Evolutionary conservation across 352 stramenopile genomes (phyloP).

Genomic region (Pythium rhizo-oryzae): DNA sequence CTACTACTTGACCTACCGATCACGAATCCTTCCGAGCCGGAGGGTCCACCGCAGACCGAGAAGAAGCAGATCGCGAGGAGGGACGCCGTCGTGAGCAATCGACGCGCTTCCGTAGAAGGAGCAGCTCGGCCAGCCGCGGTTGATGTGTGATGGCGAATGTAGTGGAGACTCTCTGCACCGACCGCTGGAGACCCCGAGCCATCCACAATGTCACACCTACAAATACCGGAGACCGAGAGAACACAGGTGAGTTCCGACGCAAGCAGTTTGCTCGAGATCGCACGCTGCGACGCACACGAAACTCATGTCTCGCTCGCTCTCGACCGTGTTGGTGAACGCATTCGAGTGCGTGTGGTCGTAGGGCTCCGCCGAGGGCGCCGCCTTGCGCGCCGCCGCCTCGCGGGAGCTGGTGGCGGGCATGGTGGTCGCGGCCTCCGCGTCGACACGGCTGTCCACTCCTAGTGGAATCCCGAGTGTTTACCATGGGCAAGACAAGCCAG

Average conservation of each 20-base stretch:
- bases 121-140: neutral
- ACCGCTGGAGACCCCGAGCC: neutral
- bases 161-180: constrained; percentile 5
- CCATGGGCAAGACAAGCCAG: neutral
- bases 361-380: neutral
- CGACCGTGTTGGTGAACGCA: constrained; percentile 13
- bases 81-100: constrained; percentile 39
- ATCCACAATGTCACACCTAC: constrained; percentile 20
- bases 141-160: constrained; percentile 10
- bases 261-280: too few species aligned
- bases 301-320: constrained; percentile 17
- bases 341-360: neutral
- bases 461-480: neutral
- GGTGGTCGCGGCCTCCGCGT: neutral
- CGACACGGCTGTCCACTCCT: neutral
- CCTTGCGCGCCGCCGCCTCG: neutral
- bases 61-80: constrained; percentile 67
- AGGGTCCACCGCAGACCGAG: constrained; percentile 45
- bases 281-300: neutral
- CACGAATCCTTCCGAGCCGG: constrained; percentile 48
- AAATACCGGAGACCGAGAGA: too few species aligned
- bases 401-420: neutral
- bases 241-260: too few species aligned
- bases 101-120: neutral
- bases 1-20: constrained; percentile 20